Conservation (phyloP, 441 rosid genomes). For the Monsonia emarginata region DNA sequence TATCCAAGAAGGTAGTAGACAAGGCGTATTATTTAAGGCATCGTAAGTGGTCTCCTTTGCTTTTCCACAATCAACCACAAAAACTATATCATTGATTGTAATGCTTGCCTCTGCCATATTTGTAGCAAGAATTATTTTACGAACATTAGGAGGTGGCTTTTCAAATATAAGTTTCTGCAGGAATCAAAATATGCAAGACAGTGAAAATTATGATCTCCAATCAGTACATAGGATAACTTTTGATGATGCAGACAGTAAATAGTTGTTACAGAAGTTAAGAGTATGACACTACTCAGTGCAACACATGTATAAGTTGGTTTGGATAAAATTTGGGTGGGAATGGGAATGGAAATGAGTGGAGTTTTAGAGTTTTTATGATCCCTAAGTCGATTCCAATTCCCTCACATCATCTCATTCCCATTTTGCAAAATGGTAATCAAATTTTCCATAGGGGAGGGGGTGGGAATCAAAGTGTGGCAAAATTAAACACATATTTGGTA, state of each 20-base stretch:
- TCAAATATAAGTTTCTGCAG: constrained; percentile 85
- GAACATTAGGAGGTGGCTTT: constrained; percentile 63
- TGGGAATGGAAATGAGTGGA: too few relatives aligned
- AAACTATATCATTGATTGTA: constrained; percentile 86
- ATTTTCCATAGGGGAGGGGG: too few relatives aligned
- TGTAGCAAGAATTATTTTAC: constrained; percentile 91
- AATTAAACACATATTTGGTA: too few relatives aligned
- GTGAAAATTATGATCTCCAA: constrained; percentile 11
- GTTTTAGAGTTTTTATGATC: too few relatives aligned
- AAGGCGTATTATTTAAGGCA: constrained; percentile 95
- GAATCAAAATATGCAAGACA: constrained; percentile 20
- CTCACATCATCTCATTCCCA: too few relatives aligned
- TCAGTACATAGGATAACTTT: constrained; percentile 6
- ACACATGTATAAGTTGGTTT: too few relatives aligned
- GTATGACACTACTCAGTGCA: not conserved
- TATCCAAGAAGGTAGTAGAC: constrained; percentile 95
- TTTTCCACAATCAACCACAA: constrained; percentile 96
- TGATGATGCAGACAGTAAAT: not conserved
- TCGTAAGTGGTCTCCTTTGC: constrained; percentile 98
- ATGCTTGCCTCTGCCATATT: constrained; percentile 99
- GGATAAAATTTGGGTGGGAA: too few relatives aligned
- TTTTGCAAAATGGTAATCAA: too few relatives aligned
- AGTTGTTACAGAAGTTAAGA: not conserved
- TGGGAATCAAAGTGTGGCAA: too few relatives aligned
- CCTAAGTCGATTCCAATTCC: too few relatives aligned